Percentiles rank a stretch among this genome's conserved stretches.
Conservation (phyloP, 106 monocot species). For the Gastrodia elata region DNA sequence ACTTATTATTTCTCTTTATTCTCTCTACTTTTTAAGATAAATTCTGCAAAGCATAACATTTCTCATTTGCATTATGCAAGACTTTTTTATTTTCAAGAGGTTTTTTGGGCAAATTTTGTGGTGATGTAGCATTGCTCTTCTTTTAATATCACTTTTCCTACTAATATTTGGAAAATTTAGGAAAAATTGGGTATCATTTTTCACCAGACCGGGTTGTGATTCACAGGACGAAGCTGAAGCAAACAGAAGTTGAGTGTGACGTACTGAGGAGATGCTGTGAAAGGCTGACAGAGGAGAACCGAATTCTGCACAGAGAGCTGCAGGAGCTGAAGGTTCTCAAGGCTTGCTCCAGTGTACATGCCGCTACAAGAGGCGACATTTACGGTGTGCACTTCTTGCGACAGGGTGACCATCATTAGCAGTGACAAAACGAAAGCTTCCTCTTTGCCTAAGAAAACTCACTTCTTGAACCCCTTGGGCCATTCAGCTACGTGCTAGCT, state of each 20-base stretch:
- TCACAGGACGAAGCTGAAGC: slow-evolving; percentile 50
- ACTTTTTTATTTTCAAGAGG: too few relatives aligned
- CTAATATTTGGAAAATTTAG: too few relatives aligned
- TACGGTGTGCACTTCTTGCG: slow-evolving; percentile 39
- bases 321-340: slow-evolving; percentile 32
- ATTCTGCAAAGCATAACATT: too few relatives aligned
- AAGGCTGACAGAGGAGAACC: slow-evolving; percentile 48
- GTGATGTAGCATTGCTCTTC: too few relatives aligned
- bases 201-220: too few relatives aligned
- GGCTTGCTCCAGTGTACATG: slow-evolving; percentile 3
- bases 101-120: too few relatives aligned
- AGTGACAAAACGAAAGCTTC: neutral
- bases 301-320: slow-evolving; percentile 41
- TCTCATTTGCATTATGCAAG: too few relatives aligned
- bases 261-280: slow-evolving; percentile 47
- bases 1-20: too few relatives aligned
- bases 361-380: slow-evolving; percentile 10
- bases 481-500: slow-evolving; percentile 17
- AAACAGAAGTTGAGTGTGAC: slow-evolving; percentile 55
- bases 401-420: slow-evolving; percentile 9
- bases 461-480: slow-evolving; percentile 11
- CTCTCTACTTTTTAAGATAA: too few relatives aligned
- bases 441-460: slow-evolving; percentile 6
- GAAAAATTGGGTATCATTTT: too few relatives aligned
- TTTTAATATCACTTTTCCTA: too few relatives aligned